Evolutionary conservation across 179 eudicot species (phyloP).

Genomic region (Heliamphora pulchella): DNA sequence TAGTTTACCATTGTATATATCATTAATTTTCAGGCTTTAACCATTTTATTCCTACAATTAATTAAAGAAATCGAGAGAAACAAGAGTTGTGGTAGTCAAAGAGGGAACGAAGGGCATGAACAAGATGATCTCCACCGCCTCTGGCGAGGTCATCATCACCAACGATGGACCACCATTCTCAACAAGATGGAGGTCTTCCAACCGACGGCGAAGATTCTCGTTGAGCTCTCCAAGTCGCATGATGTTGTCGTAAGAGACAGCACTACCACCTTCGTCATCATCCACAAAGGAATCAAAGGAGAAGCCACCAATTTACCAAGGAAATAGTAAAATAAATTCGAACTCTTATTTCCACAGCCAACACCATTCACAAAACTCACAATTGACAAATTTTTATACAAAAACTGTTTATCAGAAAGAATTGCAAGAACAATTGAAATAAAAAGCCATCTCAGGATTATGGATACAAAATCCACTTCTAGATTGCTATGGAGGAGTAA

Average conservation of each 20-base stretch:
- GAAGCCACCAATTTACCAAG: background rate
- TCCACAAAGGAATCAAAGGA: conserved; percentile 10
- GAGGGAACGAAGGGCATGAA: conserved; percentile 98
- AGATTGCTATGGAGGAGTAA: no score
- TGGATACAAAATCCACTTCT: background rate
- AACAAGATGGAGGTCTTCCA: conserved; percentile 88
- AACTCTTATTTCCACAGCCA: background rate
- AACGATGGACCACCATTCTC: conserved; percentile 95
- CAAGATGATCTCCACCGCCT: conserved; percentile 86
- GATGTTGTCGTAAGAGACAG: conserved; percentile 93
- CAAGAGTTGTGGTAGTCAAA: no score
- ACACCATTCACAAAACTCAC: background rate
- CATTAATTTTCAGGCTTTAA: no score
- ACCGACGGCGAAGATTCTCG: conserved; percentile 91
- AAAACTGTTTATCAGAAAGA: background rate
- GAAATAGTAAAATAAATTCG: background rate
- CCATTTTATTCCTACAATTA: no score
- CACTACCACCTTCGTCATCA: conserved; percentile 84
- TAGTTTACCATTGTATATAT: no score
- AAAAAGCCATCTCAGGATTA: background rate
- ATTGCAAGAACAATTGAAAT: background rate
- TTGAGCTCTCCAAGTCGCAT: conserved; percentile 80
- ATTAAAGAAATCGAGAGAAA: no score
- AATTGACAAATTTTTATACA: no score
- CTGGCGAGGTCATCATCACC: conserved; percentile 90